Conservation (phyloP, 2,329 filamentous ascomycete genomes). For the Mycosphaerella sp. region DNA sequence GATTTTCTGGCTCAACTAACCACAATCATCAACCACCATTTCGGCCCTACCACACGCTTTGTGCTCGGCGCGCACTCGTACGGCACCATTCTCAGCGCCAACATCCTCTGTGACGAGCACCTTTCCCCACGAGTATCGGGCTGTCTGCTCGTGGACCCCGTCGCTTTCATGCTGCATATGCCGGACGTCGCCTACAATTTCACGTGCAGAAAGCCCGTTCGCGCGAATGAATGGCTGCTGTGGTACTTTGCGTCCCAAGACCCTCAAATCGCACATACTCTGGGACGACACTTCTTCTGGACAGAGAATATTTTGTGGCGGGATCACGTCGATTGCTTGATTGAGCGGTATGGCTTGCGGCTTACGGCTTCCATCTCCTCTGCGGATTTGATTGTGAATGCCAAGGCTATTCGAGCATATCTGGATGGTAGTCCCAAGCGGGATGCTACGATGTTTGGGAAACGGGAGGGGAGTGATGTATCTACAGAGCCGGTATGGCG, state of each 20-base stretch:
- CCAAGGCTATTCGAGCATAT: conserved; percentile 53
- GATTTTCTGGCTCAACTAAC: conserved; percentile 54
- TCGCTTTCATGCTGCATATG: conserved; percentile 61
- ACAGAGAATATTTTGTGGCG: conserved; percentile 64
- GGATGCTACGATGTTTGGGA: conserved; percentile 22
- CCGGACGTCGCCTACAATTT: conserved; percentile 70
- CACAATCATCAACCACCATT: conserved; percentile 53
- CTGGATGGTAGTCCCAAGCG: conserved; percentile 39
- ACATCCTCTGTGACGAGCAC: conserved; percentile 50
- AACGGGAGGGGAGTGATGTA: conserved; percentile 26
- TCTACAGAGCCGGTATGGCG: conserved; percentile 30
- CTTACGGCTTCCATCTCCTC: conserved; percentile 56
- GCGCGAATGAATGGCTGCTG: conserved; percentile 63
- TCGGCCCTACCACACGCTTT: conserved; percentile 51
- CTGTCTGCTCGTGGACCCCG: conserved; percentile 55
- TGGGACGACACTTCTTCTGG: conserved; percentile 67
- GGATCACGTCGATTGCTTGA: conserved; percentile 50
- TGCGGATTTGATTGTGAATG: conserved; percentile 60
- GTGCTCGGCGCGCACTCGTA: conserved; percentile 57
- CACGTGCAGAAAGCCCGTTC: conserved; percentile 41
- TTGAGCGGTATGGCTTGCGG: conserved; percentile 30
- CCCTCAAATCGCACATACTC: conserved; percentile 58
- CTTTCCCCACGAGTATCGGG: conserved; percentile 46
- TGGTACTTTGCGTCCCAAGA: conserved; percentile 67
- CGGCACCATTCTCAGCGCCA: conserved; percentile 57